Base-by-base conservation (phyloP, 2,329 filamentous ascomycete species). In the Onygenales sp. region DNA sequence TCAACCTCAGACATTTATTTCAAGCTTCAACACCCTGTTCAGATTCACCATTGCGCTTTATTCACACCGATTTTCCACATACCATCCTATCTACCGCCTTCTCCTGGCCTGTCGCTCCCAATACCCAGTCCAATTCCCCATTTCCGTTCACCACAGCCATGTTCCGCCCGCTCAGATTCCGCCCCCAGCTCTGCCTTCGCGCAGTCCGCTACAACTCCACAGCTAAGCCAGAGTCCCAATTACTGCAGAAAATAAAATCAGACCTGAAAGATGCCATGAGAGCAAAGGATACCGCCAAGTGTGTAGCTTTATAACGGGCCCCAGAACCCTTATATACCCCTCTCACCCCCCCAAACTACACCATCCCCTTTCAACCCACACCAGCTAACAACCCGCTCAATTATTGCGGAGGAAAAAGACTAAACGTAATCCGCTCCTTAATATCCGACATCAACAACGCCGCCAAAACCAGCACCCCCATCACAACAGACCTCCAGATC, bases 401-500 rank as follows among this genome's bases (percentile, higher is more conserved):
- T 56, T 27, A 11, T 56, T 17, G 45, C 17, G 35, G 8, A 36
- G 13, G 14, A 17, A 44, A 43, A 52, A 76, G 75, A 58, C 63
- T 77, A 32, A 74, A 75, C 58, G 75, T 76, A 39, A 65, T 78
- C 14, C 73, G 75, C 38, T 69, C 71, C 45, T 63, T 77, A 54
- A 75, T 78, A 52, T 71, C 75, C 48, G 75, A 78, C 57, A 71
- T 70, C 58, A 76, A 75, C 61, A 75, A 76, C 58, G 68, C 72
- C n/a, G 66, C 69, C 51, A 76, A 75, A 64, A 71, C 72, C 17
- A 58, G 72, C 2, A 66, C 65, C 13, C 74, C 75, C 9, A 71
- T 77, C 21, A 66, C 69, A 53, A 75, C 73, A 31, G 74, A 78
- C 54, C 61, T 75, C 13, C 72, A 76, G 51, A 64, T 78, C 33